Evolutionary conservation across 73 alveolate genomes (phyloP).

Genomic region (Paramecium sexaurelia): DNA sequence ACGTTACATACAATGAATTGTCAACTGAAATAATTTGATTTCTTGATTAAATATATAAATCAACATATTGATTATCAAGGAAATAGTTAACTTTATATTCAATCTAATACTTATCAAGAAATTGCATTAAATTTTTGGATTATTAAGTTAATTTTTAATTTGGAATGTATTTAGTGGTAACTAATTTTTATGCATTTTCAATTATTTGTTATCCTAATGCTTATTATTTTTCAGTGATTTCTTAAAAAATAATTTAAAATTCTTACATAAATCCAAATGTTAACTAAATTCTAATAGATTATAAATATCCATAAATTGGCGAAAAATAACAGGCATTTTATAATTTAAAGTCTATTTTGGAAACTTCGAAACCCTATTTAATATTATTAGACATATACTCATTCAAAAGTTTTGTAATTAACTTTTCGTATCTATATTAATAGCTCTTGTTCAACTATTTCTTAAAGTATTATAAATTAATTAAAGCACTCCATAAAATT

Average conservation of each 20-base stretch:
- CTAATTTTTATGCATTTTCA: not conserved
- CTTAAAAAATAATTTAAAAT: not conserved
- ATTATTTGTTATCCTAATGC: not conserved
- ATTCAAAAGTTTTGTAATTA: not conserved
- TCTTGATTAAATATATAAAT: not conserved
- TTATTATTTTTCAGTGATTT: not conserved
- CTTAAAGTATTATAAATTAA: not conserved
- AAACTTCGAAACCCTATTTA: not conserved
- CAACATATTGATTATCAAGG: not conserved
- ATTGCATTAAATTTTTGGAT: not conserved
- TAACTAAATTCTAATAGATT: not conserved
- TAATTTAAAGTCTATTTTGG: not conserved
- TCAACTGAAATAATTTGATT: not conserved
- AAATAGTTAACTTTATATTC: not conserved
- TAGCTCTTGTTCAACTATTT: not conserved
- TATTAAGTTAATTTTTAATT: not conserved
- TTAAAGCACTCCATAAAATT: not conserved
- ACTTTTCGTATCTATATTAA: not conserved
- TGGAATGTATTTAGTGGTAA: not conserved
- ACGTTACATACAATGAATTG: not conserved
- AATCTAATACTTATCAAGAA: not conserved
- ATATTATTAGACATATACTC: not conserved
- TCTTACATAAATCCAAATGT: not conserved
- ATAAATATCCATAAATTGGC: slow-evolving; percentile 16
- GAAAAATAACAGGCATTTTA: not conserved